Evolutionary conservation across 192 early-diverging fungal species (phyloP), one percentile per base, ranked within the genome.

Genomic region (Lunasporangiospora selenospora): DNA sequence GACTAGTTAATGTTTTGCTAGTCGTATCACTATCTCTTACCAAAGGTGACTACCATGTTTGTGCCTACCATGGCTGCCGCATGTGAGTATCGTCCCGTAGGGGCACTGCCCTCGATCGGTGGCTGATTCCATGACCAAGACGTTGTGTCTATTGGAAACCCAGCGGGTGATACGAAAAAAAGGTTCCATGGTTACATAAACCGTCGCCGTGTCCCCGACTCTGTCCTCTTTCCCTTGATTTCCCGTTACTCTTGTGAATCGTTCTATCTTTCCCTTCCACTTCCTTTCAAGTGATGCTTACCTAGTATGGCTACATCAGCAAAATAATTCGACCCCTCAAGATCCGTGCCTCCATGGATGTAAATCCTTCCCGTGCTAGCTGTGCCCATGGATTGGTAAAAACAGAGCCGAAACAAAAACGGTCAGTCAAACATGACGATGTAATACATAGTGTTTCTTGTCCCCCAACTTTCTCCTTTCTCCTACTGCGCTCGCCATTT

Each of bases 71-170:
- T 73, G 31, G 48, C 53, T 6, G 69, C 69, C 15, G 60, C 32
- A 38, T 73, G 69, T 9, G 69, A 73, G 39, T 73, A 73, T 44
- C 69, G 53, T 6, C 69, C 69, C 8, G 69, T 73, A 1, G 69
- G 69, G 1, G 61, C 47, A 29, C 23, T 73, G 15, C 69, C 69
- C 33, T 44, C 69, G 16, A 73, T 62, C 3, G 60, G 60, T 5
- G 69, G 69, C 26, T 73, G 69, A 31, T 24, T 73, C 69, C 69
- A 73, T 19, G 60, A 44, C 69, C 69, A 73, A 1, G 69, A 73
- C 0, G 69, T 47, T 31, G 69, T 73, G 30, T 73, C 69, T 73
- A 38, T 47, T 43, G 1, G 7, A 19, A 39, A 7, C n/a, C 23
- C 3, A 30, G 26, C 26, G 10, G 5, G 34, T 13, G 19, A 31